These are phyloP conservation scores for Diplodia intermedia DNA, from an alignment of 2,329 filamentous ascomycete species.

Conservation along the genomic window DNA sequence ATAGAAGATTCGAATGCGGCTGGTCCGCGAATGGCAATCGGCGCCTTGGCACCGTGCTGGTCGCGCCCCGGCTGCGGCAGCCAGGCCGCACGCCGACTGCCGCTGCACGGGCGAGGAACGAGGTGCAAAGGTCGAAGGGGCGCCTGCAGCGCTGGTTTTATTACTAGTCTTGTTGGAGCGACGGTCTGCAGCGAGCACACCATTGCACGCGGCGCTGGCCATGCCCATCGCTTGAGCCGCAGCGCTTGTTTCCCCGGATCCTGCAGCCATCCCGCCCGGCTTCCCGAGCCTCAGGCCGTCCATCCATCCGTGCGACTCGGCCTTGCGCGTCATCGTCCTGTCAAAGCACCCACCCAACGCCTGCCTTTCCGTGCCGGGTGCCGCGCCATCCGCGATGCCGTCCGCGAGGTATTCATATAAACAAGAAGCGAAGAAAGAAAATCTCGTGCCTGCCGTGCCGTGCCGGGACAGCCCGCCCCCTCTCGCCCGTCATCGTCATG, in stretches of 20 bases:
- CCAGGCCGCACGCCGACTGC: not conserved
- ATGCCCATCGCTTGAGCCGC: constrained; percentile 23
- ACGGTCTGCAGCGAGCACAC: constrained; percentile 15
- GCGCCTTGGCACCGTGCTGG: constrained; percentile 15
- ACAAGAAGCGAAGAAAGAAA: constrained; percentile 20
- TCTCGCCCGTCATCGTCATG: not conserved
- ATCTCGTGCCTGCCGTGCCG: not conserved
- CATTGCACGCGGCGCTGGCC: constrained; percentile 12
- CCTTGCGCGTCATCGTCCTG: constrained; percentile 4
- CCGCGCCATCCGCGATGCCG: constrained; percentile 25
- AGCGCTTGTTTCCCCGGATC: constrained; percentile 16
- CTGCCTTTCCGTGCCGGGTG: constrained; percentile 25
- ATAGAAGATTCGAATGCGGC: constrained; percentile 19
- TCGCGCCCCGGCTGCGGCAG: not conserved
- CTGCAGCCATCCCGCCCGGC: constrained; percentile 17
- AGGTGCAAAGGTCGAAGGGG: not conserved
- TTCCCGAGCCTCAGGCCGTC: constrained; percentile 11
- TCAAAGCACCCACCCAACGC: constrained; percentile 5
- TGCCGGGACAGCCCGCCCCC: not conserved
- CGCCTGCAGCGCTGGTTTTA: not conserved
- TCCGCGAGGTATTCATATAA: constrained; percentile 11
- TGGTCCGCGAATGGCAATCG: constrained; percentile 25
- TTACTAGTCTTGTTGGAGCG: constrained; percentile 16
- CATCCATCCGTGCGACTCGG: constrained; percentile 8
- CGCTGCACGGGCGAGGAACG: not conserved